phyloP scores from a whole-genome alignment of 352 stramenopile genomes.

The Globisporangium spinosum region DNA sequence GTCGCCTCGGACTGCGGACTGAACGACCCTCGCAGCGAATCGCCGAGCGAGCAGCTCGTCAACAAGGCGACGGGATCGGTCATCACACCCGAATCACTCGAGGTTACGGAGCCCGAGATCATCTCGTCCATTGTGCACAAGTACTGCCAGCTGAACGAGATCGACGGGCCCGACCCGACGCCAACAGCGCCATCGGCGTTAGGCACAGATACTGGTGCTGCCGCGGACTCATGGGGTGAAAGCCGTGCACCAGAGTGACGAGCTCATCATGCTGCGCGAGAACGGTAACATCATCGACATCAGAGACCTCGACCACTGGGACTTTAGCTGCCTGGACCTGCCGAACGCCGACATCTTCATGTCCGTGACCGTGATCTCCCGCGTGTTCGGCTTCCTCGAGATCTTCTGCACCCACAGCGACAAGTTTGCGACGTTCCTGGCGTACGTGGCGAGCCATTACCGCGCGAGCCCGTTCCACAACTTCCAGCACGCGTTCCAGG shows the following conservation, averaged over 20 bases:
- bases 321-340: conserved; percentile 50
- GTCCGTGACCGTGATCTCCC: conserved; percentile 45
- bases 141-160: conserved; percentile 46
- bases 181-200: conserved; percentile 8
- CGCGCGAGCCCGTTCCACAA: conserved; percentile 74
- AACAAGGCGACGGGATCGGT: conserved; percentile 10
- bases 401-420: conserved; percentile 45
- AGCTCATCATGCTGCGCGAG: conserved; percentile 18
- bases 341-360: conserved; percentile 51
- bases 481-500: conserved; percentile 69
- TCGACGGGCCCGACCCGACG: conserved; percentile 38
- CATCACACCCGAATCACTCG: conserved; percentile 10
- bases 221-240: conserved; percentile 15
- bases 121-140: conserved; percentile 63
- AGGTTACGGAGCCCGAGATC: conserved; percentile 49
- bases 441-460: conserved; percentile 55
- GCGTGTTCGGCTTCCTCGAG: conserved; percentile 51
- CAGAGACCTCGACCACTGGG: conserved; percentile 45
- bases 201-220: neutral
- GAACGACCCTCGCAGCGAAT: conserved; percentile 13
- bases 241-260: conserved; percentile 11
- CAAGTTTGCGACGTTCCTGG: conserved; percentile 56
- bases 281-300: conserved; percentile 38
- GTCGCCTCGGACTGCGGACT: conserved; percentile 49
- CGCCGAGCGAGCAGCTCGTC: conserved; percentile 1